Evolutionary conservation across 192 early-diverging fungal species (phyloP).

Genomic region (Podochytrium sp.): DNA sequence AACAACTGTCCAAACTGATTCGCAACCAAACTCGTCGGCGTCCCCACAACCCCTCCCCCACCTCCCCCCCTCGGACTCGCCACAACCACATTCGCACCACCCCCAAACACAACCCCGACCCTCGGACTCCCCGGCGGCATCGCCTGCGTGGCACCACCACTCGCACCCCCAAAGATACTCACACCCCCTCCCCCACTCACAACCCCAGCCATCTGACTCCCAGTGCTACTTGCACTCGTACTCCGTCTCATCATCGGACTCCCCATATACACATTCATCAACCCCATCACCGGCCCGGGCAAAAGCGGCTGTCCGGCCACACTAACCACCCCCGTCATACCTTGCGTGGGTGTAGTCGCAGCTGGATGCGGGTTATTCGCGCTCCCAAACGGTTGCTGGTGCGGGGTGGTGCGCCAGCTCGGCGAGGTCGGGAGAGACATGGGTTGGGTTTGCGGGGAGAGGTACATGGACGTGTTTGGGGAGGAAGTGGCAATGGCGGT

Average conservation of each 20-base stretch:
- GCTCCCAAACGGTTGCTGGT: too few species aligned
- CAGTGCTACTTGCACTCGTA: background rate
- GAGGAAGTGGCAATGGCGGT: too few species aligned
- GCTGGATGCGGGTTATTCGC: too few species aligned
- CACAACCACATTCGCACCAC: conserved; percentile 19
- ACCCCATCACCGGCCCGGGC: conserved; percentile 22
- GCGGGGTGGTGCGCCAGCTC: too few species aligned
- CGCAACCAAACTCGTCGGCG: too few species aligned
- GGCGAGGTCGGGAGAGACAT: too few species aligned
- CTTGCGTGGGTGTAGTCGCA: background rate
- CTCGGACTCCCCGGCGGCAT: conserved; percentile 33
- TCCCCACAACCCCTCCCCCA: too few species aligned
- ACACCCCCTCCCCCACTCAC: background rate
- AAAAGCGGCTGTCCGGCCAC: conserved; percentile 11
- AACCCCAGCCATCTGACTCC: conserved; percentile 3
- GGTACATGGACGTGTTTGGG: too few species aligned
- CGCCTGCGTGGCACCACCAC: background rate
- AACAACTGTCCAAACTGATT: conserved; percentile 40
- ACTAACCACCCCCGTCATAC: background rate
- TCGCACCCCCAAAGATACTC: background rate
- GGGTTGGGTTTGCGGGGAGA: too few species aligned
- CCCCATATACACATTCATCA: conserved; percentile 5
- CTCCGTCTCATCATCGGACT: conserved; percentile 11
- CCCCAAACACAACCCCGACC: conserved; percentile 26
- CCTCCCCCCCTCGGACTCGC: conserved; percentile 24